Evolutionary conservation across 345 rosid species (phyloP).

Genomic region (Psidium friedrichsthalianum): DNA sequence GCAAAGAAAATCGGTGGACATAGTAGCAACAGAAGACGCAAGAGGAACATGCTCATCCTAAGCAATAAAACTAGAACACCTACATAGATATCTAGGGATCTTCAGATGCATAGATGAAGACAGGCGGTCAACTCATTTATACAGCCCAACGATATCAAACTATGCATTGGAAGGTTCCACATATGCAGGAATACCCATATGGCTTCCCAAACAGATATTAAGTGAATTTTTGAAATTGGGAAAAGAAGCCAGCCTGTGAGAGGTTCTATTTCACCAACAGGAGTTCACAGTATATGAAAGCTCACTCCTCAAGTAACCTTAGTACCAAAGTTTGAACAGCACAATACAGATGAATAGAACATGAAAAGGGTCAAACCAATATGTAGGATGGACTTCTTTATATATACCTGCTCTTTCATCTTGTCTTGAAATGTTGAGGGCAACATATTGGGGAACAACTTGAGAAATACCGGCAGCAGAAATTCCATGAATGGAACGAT

Average conservation of each 20-base stretch:
- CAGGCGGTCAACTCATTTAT: neutral
- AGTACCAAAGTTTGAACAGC: neutral
- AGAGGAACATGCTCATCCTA: neutral
- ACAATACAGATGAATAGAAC: neutral
- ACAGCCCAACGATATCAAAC: neutral
- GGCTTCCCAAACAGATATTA: neutral
- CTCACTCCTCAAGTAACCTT: neutral
- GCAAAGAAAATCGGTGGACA: neutral
- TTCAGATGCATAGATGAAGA: neutral
- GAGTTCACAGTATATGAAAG: neutral
- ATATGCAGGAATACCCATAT: neutral
- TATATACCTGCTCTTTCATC: conserved; percentile 62
- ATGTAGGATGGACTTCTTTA: neutral
- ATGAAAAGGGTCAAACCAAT: neutral
- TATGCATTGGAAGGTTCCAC: neutral
- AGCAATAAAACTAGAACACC: neutral
- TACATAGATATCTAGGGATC: neutral
- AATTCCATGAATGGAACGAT: conserved; percentile 76
- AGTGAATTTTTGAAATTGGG: neutral
- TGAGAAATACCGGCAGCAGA: conserved; percentile 58
- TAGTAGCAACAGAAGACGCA: neutral
- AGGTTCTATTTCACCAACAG: neutral
- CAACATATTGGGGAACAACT: conserved; percentile 67
- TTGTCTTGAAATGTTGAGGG: conserved; percentile 80
- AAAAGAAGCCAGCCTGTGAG: neutral